phyloP scores from a whole-genome alignment of 768 basidiomycete species.

The Mycena albidolilacea region DNA sequence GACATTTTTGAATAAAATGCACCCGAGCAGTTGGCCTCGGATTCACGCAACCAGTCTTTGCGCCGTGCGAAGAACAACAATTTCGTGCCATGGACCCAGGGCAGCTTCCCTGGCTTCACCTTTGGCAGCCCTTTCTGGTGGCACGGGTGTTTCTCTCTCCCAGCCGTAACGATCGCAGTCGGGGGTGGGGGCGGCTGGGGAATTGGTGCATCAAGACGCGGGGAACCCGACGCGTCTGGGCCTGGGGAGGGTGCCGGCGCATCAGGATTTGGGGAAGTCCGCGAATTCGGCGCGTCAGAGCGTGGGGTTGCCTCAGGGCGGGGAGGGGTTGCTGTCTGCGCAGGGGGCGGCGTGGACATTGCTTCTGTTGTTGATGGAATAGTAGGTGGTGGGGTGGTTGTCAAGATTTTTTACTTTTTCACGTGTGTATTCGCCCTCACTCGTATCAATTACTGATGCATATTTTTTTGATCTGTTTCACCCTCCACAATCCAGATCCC shows the following conservation, averaged over 20 bases:
- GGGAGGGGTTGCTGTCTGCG: too few species aligned
- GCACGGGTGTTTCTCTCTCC: not conserved
- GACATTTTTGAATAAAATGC: constrained; percentile 9
- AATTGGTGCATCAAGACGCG: not conserved
- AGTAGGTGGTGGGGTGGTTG: too few species aligned
- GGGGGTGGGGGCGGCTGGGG: too few species aligned
- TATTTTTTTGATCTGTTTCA: too few species aligned
- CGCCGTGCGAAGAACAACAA: not conserved
- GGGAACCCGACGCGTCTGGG: not conserved
- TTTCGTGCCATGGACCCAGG: constrained; percentile 9
- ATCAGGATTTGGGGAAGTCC: not conserved
- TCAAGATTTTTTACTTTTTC: too few species aligned
- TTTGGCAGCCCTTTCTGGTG: not conserved
- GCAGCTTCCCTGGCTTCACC: not conserved
- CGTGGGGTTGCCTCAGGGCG: too few species aligned
- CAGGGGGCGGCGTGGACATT: too few species aligned
- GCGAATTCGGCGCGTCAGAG: too few species aligned
- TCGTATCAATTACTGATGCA: too few species aligned
- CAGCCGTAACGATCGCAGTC: not conserved
- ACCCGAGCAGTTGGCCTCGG: not conserved
- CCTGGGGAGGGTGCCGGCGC: not conserved
- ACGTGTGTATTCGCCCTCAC: too few species aligned
- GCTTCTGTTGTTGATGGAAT: too few species aligned
- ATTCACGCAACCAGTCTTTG: not conserved
- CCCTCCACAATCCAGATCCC: not conserved